Base-by-base conservation (phyloP, 2,329 filamentous ascomycete species). In the Cordyceps tenuipes region DNA sequence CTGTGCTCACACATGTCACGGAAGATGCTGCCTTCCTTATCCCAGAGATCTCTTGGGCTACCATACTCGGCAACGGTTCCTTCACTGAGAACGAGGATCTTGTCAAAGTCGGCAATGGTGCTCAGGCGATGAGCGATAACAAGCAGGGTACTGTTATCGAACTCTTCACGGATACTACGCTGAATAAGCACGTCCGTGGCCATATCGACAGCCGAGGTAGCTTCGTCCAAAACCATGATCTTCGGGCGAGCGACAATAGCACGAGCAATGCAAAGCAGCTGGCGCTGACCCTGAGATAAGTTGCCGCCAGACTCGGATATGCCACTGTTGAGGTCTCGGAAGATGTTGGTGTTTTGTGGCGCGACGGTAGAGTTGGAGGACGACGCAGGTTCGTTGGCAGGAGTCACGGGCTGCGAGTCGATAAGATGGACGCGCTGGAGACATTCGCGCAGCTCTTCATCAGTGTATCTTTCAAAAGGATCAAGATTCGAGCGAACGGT, bases 161-260 rank as follows among this genome's bases (percentile, higher is more conserved):
- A 90, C 69, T 90, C 86, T 67, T 88, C 83, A 23, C 87, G 79
- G 65, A 91, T 90, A 55, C 80, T 84, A 6, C 85, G 80, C 73
- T 91, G 88, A 66, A 91, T 91, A 29, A 90, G 79, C 1, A 80
- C 76, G 68, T 92, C 89, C 0, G 89, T 91, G 46, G 80, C 77
- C 85, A 90, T 90, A 70, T 91, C 89, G 2, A 92, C 88, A 0
- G 89, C 88, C 3, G 83, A 87, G 0, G 89, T 93, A 0, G 89
- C 89, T 73, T 92, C 89, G 69, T 93, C 89, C 1, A 92, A 80
- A 1, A 92, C 84, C 82, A 93, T 88, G 66, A 93, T 84, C 68
- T 88, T 87, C 3, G 89, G 88, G 0, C 85, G 80, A 0, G 83
- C 80, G 26, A 90, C 84, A 65, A 91, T 90, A 55, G 85, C 88